These are phyloP conservation scores for Colletotrichum sp. DNA, from an alignment of 2,329 filamentous ascomycete genomes.

Conservation along the genomic window DNA sequence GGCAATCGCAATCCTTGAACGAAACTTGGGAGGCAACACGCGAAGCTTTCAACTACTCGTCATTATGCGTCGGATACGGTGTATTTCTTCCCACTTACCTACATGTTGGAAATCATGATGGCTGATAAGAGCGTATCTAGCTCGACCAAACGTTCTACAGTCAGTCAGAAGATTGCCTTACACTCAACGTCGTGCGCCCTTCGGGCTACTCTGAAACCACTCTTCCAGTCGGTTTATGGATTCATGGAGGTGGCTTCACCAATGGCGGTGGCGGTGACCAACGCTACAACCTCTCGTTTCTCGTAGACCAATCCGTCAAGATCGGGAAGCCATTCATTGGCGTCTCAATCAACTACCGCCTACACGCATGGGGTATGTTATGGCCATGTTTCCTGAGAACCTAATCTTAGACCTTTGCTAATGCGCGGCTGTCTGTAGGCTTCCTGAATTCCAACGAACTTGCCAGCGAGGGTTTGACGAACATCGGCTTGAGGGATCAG, in stretches of 20 bases:
- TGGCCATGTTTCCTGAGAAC: slow-evolving; percentile 40
- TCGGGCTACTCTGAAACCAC: neutral
- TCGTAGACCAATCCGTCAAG: slow-evolving; percentile 50
- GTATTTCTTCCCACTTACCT: neutral
- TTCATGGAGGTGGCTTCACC: slow-evolving; percentile 17
- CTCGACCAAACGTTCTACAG: neutral
- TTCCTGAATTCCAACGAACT: neutral
- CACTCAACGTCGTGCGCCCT: neutral
- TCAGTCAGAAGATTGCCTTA: neutral
- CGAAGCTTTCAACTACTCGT: neutral
- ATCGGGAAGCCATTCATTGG: slow-evolving; percentile 52
- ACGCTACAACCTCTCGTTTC: neutral
- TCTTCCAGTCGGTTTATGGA: neutral
- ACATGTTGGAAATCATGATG: neutral
- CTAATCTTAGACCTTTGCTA: slow-evolving; percentile 23
- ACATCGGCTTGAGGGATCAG: slow-evolving; percentile 34
- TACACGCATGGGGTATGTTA: slow-evolving; percentile 38
- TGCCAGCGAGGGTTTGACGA: neutral
- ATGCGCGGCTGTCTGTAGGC: neutral
- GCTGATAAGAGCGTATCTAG: neutral
- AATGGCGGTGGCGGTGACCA: neutral
- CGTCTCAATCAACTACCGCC: slow-evolving; percentile 46
- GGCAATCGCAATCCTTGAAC: neutral
- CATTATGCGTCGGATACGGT: neutral
- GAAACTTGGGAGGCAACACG: neutral